A percentile compares a stretch with the other conserved stretches of the same genome.
phyloP scores from a whole-genome alignment of 495 filamentous ascomycete species.

The Thermothielavioides terrestris region DNA sequence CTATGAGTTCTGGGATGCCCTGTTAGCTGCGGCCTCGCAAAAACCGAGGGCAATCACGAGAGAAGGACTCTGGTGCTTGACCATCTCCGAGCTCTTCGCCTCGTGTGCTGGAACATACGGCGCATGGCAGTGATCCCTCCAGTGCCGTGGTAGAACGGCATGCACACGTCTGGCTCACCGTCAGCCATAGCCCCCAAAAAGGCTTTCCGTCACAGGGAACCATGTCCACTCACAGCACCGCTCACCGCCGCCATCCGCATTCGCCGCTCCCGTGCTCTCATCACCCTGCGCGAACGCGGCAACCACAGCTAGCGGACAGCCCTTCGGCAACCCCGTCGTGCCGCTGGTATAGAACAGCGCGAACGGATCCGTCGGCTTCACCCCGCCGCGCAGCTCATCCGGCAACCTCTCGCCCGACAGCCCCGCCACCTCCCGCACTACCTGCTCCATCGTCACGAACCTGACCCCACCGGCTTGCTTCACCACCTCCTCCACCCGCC shows the following conservation, averaged over 20 bases:
- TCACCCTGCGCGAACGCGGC: conserved; percentile 27
- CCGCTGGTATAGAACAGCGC: conserved; percentile 61
- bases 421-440: conserved; percentile 8
- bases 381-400: conserved; percentile 39
- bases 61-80: too few species aligned
- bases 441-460: conserved; percentile 42
- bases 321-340: conserved; percentile 48
- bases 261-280: too few species aligned
- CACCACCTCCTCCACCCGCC: conserved; percentile 47
- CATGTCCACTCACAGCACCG: conserved; percentile 17
- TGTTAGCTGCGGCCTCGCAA: background rate
- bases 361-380: conserved; percentile 44
- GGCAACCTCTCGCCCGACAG: background rate
- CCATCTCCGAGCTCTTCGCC: too few species aligned
- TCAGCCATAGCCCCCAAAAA: background rate
- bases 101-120: conserved; percentile 5
- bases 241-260: conserved; percentile 4
- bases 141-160: conserved; percentile 78
- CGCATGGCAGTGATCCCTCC: conserved; percentile 49
- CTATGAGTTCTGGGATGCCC: conserved; percentile 37
- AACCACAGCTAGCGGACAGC: conserved; percentile 39
- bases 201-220: background rate
- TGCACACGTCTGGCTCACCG: conserved; percentile 47
- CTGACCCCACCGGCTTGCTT: conserved; percentile 44
- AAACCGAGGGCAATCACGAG: too few species aligned